Conservation (phyloP, 257 asterid genomes). For the Solanum appendiculatum region DNA sequence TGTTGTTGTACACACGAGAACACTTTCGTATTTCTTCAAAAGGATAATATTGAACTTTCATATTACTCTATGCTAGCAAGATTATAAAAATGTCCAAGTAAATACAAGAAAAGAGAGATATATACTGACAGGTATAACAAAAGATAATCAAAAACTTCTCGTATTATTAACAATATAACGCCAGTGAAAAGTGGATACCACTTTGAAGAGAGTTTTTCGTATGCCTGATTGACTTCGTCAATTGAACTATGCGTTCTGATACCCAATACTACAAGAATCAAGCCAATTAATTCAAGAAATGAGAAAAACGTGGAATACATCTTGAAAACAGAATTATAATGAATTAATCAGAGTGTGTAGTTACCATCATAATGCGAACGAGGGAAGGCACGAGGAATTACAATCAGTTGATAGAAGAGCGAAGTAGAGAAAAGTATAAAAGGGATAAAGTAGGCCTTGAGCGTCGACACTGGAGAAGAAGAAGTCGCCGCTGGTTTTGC, state of each 20-base stretch:
- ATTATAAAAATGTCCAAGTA: no score
- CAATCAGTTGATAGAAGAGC: conserved; percentile 69
- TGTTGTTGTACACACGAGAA: neutral
- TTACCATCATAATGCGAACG: conserved; percentile 75
- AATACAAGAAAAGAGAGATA: neutral
- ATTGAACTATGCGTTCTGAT: conserved; percentile 53
- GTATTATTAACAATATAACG: neutral
- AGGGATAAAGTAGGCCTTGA: conserved; percentile 63
- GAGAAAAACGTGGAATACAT: neutral
- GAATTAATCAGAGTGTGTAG: neutral
- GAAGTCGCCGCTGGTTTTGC: conserved; percentile 20
- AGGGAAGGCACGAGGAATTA: conserved; percentile 70
- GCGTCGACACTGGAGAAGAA: conserved; percentile 16
- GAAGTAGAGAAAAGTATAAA: conserved; percentile 49
- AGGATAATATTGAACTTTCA: neutral
- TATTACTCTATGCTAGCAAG: neutral
- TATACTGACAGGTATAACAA: neutral
- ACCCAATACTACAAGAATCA: conserved; percentile 57
- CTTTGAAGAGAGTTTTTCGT: conserved; percentile 44
- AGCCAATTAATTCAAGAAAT: neutral
- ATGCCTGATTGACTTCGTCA: conserved; percentile 65
- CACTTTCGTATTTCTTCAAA: neutral
- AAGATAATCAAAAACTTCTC: neutral
- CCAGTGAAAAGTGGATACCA: conserved; percentile 28
- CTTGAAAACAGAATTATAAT: neutral